Base-by-base conservation (phyloP, 2,329 filamentous ascomycete genomes). In the Aspergillus quadricinctus region DNA sequence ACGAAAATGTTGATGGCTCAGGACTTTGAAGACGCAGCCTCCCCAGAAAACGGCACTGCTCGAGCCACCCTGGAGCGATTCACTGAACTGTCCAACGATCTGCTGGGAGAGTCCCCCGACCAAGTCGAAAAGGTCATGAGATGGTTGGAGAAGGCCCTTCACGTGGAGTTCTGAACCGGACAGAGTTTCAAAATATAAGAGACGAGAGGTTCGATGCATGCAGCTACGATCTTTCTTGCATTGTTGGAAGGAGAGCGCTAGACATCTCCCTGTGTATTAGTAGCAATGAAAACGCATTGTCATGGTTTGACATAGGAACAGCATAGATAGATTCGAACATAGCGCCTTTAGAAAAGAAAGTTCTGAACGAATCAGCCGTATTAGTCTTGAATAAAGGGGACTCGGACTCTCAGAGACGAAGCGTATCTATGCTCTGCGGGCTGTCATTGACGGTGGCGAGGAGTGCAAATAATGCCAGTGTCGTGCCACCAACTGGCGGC, bases 81-180 rank as follows among this genome's bases (percentile, higher is more conserved):
- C 61, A 69, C 69, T 41, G 72, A 80, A 58, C 75, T 83, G 48
- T 72, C 87, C 28, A 73, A 78, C 40, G 74, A 72, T 6, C 64
- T 86, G 23, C 81, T 86, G 19, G 67, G 65, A 1, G 62, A 68
- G 21, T 50, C 56, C 14, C 43, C 57, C 21, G 63, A 70, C 52
- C 64, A 65, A 17, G 62, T 66, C 28, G 62, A 63, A 37, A 63
- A 61, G 9, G 68, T 73, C 9, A 67, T 73, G 53, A 55, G 54
- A 27, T 76, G 74, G 75, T 61, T 76, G 60, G 66, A 69, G 29
- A 62, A 62, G 5, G 35, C 69, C 19, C 64, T 76, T 11, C 67
- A 68, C 28, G 57, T 67, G 40, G 62, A 64, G 10, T 56, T 66
- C 23, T 69, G 62, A 57, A 55, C 19, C n/a, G 19, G 21, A 48